Percentiles rank a stretch among this genome's conserved stretches.
Conservation (phyloP, 2,329 filamentous ascomycete genomes). For the Delphinella strobiligena region DNA sequence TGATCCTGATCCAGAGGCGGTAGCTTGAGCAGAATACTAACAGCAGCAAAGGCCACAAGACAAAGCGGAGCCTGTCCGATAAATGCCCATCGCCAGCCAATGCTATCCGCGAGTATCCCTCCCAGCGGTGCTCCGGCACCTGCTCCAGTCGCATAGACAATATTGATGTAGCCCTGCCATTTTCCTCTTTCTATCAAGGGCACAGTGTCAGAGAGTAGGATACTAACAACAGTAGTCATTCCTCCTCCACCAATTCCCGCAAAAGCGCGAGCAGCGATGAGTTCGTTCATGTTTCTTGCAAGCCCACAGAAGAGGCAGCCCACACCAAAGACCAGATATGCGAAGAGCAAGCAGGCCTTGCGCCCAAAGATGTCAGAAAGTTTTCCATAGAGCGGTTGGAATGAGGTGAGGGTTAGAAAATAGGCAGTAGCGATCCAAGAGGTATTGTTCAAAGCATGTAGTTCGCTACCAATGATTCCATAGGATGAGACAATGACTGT, state of each 20-base stretch:
- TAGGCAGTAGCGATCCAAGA: constrained; percentile 65
- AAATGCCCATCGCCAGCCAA: constrained; percentile 72
- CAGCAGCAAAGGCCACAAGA: constrained; percentile 50
- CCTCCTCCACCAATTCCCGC: constrained; percentile 58
- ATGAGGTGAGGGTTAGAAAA: constrained; percentile 62
- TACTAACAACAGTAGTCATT: constrained; percentile 57
- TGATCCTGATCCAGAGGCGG: constrained; percentile 46
- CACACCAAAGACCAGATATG: constrained; percentile 51
- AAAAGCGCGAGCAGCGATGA: constrained; percentile 53
- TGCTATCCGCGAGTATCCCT: constrained; percentile 57
- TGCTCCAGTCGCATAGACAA: constrained; percentile 58
- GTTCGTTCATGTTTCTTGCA: constrained; percentile 49
- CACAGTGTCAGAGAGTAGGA: constrained; percentile 60
- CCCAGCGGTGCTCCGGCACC: constrained; percentile 58
- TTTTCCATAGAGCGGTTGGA: constrained; percentile 64
- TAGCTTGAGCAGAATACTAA: constrained; percentile 50
- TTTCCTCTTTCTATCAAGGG: constrained; percentile 56
- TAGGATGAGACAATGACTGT: constrained; percentile 70
- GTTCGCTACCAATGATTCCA: constrained; percentile 62
- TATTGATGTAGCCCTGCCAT: constrained; percentile 65
- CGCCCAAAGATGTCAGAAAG: constrained; percentile 60
- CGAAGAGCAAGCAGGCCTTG: constrained; percentile 52
- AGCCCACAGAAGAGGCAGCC: constrained; percentile 54
- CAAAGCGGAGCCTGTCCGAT: constrained; percentile 59
- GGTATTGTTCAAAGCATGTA: constrained; percentile 61